These are phyloP conservation scores for Neurospora discreta DNA, from an alignment of 495 filamentous ascomycete species.

Conservation along the genomic window DNA sequence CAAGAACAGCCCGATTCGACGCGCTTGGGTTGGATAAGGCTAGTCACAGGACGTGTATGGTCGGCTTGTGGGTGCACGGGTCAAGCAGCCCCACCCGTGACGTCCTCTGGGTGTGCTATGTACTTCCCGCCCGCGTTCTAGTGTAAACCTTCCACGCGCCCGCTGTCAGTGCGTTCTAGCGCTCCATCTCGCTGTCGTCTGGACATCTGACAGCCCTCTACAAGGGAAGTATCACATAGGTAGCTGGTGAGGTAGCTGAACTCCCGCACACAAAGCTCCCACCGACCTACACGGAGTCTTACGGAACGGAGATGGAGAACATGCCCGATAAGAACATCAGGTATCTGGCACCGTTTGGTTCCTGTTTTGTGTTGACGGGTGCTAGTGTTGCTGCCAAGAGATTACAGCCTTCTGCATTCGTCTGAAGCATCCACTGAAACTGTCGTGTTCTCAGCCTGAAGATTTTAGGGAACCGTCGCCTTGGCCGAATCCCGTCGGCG, in stretches of 20 bases:
- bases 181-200: not conserved
- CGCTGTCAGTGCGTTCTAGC: not conserved
- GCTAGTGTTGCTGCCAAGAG: not conserved
- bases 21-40: not conserved
- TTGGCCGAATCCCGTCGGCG: not conserved
- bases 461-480: not conserved
- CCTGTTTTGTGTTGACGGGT: not conserved
- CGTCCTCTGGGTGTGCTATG: not conserved
- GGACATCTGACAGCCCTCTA: not conserved
- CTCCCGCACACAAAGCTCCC: not conserved
- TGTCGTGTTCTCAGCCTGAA: not conserved
- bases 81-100: not conserved
- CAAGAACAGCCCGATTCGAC: not conserved
- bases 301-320: not conserved
- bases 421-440: not conserved
- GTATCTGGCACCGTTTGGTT: not conserved
- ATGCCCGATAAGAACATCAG: too few species aligned
- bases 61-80: not conserved
- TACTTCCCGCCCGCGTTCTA: not conserved
- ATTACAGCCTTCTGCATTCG: not conserved
- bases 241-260: not conserved
- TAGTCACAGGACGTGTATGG: not conserved
- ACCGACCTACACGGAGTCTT: not conserved
- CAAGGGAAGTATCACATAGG: too few species aligned
- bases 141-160: not conserved